Base-by-base conservation (phyloP, 768 basidiomycete genomes). In the Pulveroboletus sp. region DNA sequence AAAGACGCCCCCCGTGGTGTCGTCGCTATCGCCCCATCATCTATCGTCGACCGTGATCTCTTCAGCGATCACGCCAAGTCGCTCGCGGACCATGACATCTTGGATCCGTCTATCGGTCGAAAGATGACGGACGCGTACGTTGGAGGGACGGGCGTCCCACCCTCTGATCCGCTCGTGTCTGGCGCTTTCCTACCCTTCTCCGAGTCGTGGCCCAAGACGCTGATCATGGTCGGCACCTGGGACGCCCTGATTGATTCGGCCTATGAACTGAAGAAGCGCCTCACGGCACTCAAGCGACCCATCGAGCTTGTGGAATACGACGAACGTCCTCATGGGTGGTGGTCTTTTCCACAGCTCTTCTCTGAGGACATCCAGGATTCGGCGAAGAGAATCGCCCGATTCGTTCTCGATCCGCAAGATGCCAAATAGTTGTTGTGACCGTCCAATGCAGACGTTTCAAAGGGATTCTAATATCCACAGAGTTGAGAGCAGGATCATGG, bases 1-100 rank as follows among this genome's bases (percentile, higher is more conserved):
- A 38, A 68, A 39, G 68, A 70, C 4, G 68, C 84, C 30, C 79
- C 80, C 36, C 62, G 67, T 0, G 80, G 85, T 52, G 66, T 89
- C 54, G 68, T 80, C 22, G 67, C 83, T 19, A 71, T 87, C 26
- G 71, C 82, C 0, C 86, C 86, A 0, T 6, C 1, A 4, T 16
- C 46, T 4, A 40, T 43, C 6, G 50, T 22, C 7, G 63, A 59
- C 2, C n/a, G 4, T 1, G 44, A 55, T 11, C 2, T 0, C n/a
- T 1, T 23, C 12, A 47, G 45, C 36, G 52, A 53, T 5, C 13
- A 46, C 2, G 42, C 47, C 39, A 40, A 43, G 48, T 30, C 44
- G 16, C 37, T 35, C 3, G 22, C 6, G 2, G 35, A 2, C 14
- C 22, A 22, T 1, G 58, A 67, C 26, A 13, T 50, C 7, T 2